Conservation (phyloP, 495 filamentous ascomycete species). For the Usnea hakonensis region DNA sequence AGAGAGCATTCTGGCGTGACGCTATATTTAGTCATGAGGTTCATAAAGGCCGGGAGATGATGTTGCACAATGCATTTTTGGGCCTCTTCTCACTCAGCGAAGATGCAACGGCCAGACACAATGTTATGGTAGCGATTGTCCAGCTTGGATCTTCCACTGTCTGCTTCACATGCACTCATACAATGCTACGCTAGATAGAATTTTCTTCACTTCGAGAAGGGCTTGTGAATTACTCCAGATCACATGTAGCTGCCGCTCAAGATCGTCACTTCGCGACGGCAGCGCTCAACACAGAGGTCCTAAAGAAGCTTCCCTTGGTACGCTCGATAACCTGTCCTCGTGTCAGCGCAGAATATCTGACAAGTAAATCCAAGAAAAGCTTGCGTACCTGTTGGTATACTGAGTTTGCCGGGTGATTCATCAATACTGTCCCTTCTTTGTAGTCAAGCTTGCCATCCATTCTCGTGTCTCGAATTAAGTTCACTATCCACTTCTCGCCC, state of each 20-base stretch:
- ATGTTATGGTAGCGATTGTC: neutral
- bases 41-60: too few relatives aligned
- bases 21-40: too few relatives aligned
- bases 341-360: conserved; percentile 50
- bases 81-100: neutral
- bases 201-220: neutral
- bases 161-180: neutral
- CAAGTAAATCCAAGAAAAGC: conserved; percentile 51
- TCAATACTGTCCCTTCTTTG: conserved; percentile 94
- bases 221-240: neutral
- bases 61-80: too few relatives aligned
- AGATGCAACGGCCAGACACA: neutral
- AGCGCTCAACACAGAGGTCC: conserved; percentile 26
- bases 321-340: conserved; percentile 24
- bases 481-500: conserved; percentile 99
- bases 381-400: conserved; percentile 99
- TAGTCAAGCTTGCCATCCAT: conserved; percentile 99
- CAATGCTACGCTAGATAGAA: conserved; percentile 4
- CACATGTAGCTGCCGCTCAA: neutral
- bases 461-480: conserved; percentile 92
- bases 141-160: neutral
- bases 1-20: too few relatives aligned
- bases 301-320: conserved; percentile 27
- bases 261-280: conserved; percentile 22
- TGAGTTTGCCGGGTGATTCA: conserved; percentile 97